Evolutionary conservation across 768 basidiomycete species (phyloP).

Genomic region (Rhizopogon sp.): DNA sequence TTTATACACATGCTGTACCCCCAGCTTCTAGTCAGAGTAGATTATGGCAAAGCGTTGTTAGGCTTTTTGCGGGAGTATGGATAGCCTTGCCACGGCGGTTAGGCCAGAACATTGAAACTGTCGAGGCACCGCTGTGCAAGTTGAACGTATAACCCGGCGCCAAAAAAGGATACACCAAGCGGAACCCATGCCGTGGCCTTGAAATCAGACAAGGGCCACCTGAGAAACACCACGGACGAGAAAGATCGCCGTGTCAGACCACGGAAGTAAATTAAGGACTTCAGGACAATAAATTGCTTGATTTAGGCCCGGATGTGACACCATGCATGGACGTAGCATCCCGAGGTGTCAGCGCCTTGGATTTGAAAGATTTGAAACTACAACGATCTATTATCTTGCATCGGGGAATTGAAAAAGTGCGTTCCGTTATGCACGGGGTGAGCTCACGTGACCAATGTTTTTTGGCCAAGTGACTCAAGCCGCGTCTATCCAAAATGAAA

Average conservation of each 20-base stretch:
- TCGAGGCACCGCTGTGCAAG: conserved; percentile 26
- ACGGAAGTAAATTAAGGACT: conserved; percentile 15
- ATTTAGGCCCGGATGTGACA: conserved; percentile 13
- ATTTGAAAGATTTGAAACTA: conserved; percentile 7
- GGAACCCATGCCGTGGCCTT: conserved; percentile 11
- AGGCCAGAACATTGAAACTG: conserved; percentile 28
- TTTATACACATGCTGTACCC: conserved; percentile 26
- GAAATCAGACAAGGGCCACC: conserved; percentile 16
- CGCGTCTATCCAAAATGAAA: conserved; percentile 10
- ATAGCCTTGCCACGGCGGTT: conserved; percentile 31
- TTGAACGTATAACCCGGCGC: conserved; percentile 15
- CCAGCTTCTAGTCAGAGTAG: conserved; percentile 14
- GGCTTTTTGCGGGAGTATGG: conserved; percentile 16
- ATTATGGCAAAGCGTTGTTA: conserved; percentile 22
- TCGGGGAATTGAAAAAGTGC: conserved; percentile 1
- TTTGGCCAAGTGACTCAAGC: background rate
- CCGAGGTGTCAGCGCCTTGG: conserved; percentile 15
- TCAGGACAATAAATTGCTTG: conserved; percentile 13
- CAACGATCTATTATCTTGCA: background rate
- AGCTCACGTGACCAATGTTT: conserved; percentile 1
- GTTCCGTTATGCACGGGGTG: conserved; percentile 19
- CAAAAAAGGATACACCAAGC: conserved; percentile 18
- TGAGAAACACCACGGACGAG: conserved; percentile 13
- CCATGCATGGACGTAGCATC: conserved; percentile 14
- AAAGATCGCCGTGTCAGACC: conserved; percentile 16